Evolutionary conservation across 1,284 basidiomycete genomes (phyloP).

Genomic region (Testicularia cyperi): DNA sequence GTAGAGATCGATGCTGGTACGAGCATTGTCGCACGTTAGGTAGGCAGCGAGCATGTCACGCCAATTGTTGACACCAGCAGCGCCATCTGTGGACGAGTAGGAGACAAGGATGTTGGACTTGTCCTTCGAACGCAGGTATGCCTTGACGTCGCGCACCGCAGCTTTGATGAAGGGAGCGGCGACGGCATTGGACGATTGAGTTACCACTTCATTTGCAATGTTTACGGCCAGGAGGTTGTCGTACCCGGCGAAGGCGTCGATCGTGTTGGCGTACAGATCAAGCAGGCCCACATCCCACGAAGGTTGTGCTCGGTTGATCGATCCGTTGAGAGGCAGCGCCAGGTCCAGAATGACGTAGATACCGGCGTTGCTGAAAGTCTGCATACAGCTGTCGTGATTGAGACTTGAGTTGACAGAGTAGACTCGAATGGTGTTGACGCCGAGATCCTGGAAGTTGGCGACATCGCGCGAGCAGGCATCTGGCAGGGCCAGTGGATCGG

Average conservation of each 20-base stretch:
- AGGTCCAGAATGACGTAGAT: conserved; percentile 92
- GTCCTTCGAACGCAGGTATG: conserved; percentile 71
- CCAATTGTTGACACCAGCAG: conserved; percentile 58
- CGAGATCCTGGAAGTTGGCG: conserved; percentile 68
- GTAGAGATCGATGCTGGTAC: conserved; percentile 76
- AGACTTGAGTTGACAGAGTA: conserved; percentile 70
- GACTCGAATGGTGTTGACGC: conserved; percentile 70
- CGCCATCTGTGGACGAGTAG: conserved; percentile 81
- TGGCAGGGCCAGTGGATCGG: conserved; percentile 73
- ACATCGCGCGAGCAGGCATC: conserved; percentile 76
- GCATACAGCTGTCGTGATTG: conserved; percentile 86
- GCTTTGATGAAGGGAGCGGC: conserved; percentile 83
- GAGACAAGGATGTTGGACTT: conserved; percentile 72
- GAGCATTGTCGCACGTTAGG: conserved; percentile 75
- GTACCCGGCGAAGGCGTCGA: conserved; percentile 68
- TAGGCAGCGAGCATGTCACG: conserved; percentile 72
- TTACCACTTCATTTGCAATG: conserved; percentile 85
- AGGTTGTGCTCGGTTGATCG: conserved; percentile 74
- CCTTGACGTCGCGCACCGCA: conserved; percentile 80
- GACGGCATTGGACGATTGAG: conserved; percentile 66
- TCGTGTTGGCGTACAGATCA: conserved; percentile 75
- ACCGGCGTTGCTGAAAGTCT: conserved; percentile 71
- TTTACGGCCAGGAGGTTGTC: conserved; percentile 66
- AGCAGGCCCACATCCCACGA: conserved; percentile 82
- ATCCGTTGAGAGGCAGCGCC: conserved; percentile 79